Conservation (phyloP, 352 stramenopile genomes). For the Hyaloperonospora arabidopsidis region DNA sequence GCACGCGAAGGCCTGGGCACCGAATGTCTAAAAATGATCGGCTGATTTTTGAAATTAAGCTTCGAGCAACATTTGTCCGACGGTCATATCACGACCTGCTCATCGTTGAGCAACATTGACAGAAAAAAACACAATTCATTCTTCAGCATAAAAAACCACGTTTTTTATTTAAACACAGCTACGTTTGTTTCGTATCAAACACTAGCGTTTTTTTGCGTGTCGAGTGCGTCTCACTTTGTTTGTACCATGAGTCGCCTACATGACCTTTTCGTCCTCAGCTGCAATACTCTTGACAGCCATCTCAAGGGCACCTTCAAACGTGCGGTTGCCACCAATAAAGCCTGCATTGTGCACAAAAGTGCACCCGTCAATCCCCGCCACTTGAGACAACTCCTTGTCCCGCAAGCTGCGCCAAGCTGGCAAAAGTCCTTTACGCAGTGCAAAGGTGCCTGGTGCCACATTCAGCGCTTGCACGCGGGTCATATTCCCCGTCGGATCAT, state of each 20-base stretch:
- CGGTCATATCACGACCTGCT: no score
- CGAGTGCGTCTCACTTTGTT: no score
- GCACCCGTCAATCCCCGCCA: constrained; percentile 88
- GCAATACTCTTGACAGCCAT: constrained; percentile 87
- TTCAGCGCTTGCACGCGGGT: constrained; percentile 95
- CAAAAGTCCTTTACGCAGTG: constrained; percentile 87
- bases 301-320: constrained; percentile 89
- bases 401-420: constrained; percentile 91
- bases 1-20: constrained; percentile 1
- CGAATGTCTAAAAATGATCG: constrained; percentile 23
- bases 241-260: no score
- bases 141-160: neutral
- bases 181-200: neutral
- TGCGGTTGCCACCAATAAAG: constrained; percentile 98
- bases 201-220: no score
- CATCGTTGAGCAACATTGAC: neutral
- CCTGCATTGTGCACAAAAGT: constrained; percentile 97
- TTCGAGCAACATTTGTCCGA: constrained; percentile 4
- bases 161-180: neutral
- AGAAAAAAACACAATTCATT: neutral
- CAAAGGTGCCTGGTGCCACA: constrained; percentile 88
- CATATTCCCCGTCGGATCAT: constrained; percentile 88
- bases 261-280: constrained; percentile 17
- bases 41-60: constrained; percentile 4
- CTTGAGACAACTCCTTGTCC: constrained; percentile 85